Evolutionary conservation across 768 basidiomycete genomes (phyloP), one percentile per base, ranked within the genome.

Genomic region (Hypholoma sublateritium): DNA sequence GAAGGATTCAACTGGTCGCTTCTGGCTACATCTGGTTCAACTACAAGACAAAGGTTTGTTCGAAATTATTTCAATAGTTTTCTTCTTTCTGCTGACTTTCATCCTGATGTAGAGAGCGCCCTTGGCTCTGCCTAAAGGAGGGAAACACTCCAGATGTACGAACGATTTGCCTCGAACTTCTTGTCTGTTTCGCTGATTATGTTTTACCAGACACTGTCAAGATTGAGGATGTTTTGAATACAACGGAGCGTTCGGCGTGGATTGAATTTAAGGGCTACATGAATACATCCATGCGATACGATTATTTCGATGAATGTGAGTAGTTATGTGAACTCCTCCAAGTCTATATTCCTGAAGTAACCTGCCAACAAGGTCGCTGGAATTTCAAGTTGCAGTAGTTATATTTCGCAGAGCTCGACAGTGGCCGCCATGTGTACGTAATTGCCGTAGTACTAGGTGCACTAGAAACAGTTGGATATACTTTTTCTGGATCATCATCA

Each of bases 11-110:
- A 53, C 60, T 69, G 4, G 52, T 61, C 12, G 68, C 68, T 2
- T 63, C 63, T 16, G 68, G 68, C 7, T 67, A 69, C 35, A 62
- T 69, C 48, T 69, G 68, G 68, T 61, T 69, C 47, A 64, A 61
- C 16, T 69, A 67, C 55, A 64, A 67, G 58, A 66, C 64, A 17
- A 61, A 62, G 55, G 66, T 62, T 17, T 39, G 37, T 4, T 14
- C 11, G 12, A 14, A 17, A 5, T 19, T 21, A 4, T 35, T 28
- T 41, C 53, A 17, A 21, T 1, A 8, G 9, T 5, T 12, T 3
- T 32, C 43, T 41, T 16, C 17, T 36, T 37, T 5, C 51, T 11
- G 16, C 25, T n/a, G 34, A n/a, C 13, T 39, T 50, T 36, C 22
- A n/a, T 35, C 12, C 34, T 52, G 21, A 19, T 55, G 4, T 22